phyloP scores from a whole-genome alignment of 2,329 filamentous ascomycete genomes.

The Fusarium haematococcum region DNA sequence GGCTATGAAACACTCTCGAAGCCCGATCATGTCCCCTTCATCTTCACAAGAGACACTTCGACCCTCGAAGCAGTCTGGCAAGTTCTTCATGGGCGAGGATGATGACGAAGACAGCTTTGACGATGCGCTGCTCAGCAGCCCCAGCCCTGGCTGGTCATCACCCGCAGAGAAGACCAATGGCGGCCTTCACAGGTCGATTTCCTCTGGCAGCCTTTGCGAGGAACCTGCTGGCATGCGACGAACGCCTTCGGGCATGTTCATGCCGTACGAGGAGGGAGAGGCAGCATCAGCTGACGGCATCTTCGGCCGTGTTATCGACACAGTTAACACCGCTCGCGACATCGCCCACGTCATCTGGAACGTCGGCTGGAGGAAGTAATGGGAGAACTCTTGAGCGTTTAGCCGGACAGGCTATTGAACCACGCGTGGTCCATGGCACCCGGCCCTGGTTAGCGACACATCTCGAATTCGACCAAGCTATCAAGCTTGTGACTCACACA shows the following conservation, averaged over 20 bases:
- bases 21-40: slow-evolving; percentile 73
- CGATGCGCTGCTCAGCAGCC: slow-evolving; percentile 43
- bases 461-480: slow-evolving; percentile 33
- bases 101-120: slow-evolving; percentile 67
- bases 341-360: slow-evolving; percentile 80
- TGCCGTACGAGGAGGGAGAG: slow-evolving; percentile 85
- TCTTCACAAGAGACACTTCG: slow-evolving; percentile 86
- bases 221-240: slow-evolving; percentile 75
- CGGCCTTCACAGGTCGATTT: slow-evolving; percentile 61
- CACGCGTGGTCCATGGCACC: slow-evolving; percentile 16
- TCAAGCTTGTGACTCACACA: slow-evolving; percentile 31
- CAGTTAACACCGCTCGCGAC: slow-evolving; percentile 78
- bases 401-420: neutral
- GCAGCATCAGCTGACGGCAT: slow-evolving; percentile 70
- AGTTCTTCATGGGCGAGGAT: slow-evolving; percentile 72
- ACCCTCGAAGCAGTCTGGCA: slow-evolving; percentile 74
- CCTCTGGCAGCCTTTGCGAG: slow-evolving; percentile 61
- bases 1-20: slow-evolving; percentile 71
- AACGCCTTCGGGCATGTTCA: slow-evolving; percentile 89
- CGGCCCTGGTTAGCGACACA: slow-evolving; percentile 25
- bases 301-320: slow-evolving; percentile 84
- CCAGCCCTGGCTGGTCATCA: slow-evolving; percentile 49
- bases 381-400: slow-evolving; percentile 10
- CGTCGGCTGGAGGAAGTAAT: slow-evolving; percentile 71
- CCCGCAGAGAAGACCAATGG: slow-evolving; percentile 37